Evolutionary conservation across 1,284 basidiomycete genomes (phyloP).

Genomic region (Cryptococcus sp.): DNA sequence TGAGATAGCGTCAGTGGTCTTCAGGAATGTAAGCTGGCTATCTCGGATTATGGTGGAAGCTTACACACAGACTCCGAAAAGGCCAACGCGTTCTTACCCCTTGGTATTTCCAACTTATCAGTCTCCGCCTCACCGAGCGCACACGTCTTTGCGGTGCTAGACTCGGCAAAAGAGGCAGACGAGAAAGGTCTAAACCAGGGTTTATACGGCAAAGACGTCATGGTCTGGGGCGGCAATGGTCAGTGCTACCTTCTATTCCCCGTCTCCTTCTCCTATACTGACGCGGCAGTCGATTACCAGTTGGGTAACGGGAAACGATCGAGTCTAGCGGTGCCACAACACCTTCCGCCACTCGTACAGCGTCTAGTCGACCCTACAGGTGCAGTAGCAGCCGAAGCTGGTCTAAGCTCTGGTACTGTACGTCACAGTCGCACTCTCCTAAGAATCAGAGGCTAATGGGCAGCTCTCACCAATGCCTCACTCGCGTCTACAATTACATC

Average conservation of each 20-base stretch:
- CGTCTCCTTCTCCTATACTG: not conserved
- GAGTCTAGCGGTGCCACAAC: slow-evolving; percentile 64
- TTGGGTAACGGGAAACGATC: slow-evolving; percentile 79
- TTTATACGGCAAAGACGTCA: slow-evolving; percentile 53
- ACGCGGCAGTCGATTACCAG: slow-evolving; percentile 58
- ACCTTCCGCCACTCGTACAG: slow-evolving; percentile 52
- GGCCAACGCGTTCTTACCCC: slow-evolving; percentile 59
- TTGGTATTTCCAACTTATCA: slow-evolving; percentile 62
- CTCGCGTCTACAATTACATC: slow-evolving; percentile 48
- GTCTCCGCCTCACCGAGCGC: slow-evolving; percentile 67
- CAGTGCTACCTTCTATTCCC: slow-evolving; percentile 9
- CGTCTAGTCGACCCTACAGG: slow-evolving; percentile 37
- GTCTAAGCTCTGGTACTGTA: slow-evolving; percentile 27
- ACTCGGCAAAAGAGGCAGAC: slow-evolving; percentile 57
- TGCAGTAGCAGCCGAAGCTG: slow-evolving; percentile 12
- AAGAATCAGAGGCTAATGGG: not conserved
- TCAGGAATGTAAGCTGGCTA: slow-evolving; percentile 63
- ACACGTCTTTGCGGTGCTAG: slow-evolving; percentile 71
- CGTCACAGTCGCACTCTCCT: slow-evolving; percentile 4
- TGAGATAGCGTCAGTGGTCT: slow-evolving; percentile 63
- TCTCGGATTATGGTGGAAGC: slow-evolving; percentile 2
- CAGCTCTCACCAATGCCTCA: slow-evolving; percentile 45
- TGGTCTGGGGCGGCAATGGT: slow-evolving; percentile 52
- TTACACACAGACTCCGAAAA: slow-evolving; percentile 63
- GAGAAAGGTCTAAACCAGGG: slow-evolving; percentile 39